Base-by-base conservation (phyloP, 345 rosid genomes). In the Cochlearia excelsa region DNA sequence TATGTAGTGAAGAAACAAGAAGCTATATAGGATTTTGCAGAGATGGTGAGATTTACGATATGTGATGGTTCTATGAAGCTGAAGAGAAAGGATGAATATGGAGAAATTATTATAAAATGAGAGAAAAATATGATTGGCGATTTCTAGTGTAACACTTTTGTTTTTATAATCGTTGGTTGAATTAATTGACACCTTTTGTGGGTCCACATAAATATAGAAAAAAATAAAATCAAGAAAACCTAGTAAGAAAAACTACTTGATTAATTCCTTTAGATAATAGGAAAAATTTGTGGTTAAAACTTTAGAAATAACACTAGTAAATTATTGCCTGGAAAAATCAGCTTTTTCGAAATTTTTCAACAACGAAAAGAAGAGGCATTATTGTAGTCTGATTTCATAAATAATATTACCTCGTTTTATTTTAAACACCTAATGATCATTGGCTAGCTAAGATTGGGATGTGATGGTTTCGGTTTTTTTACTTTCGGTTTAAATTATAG, bases 111-210 rank as follows among this genome's bases (percentile, higher is more conserved):
- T 4, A 37, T 37, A 37, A 37, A 41, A 23, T 55, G 54, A 63
- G 64, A 63, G 64, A 30, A 62, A 37, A 56, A 35, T 28, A 54
- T 69, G 74, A 62, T 63, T 63, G 69, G 49, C n/a, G 54, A 70
- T 57, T 54, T 62, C 51, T 63, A 47, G 65, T 63, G 54, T 30
- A 46, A 37, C 65, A 51, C 69, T 70, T 70, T 52, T 56, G 47
- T 63, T 70, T 16, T 64, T 51, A 70, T 64, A 57, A 70, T 70
- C 11, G 65, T 40, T 58, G 37, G 44, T 30, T 70, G 75, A 57
- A 57, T 63, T 70, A 70, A 45, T 57, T 57, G 70, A 50, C 46
- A 35, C 44, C 55, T 44, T 57, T 63, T 51, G 29, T 56, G 74
- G 69, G 74, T 49, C 74, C 69, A 63, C 59, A 10, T 30, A 16